A percentile compares a stretch with the other conserved stretches of the same genome.
Evolutionary conservation across 2,329 filamentous ascomycete genomes (phyloP).

Genomic region (Gremmenia infestans): DNA sequence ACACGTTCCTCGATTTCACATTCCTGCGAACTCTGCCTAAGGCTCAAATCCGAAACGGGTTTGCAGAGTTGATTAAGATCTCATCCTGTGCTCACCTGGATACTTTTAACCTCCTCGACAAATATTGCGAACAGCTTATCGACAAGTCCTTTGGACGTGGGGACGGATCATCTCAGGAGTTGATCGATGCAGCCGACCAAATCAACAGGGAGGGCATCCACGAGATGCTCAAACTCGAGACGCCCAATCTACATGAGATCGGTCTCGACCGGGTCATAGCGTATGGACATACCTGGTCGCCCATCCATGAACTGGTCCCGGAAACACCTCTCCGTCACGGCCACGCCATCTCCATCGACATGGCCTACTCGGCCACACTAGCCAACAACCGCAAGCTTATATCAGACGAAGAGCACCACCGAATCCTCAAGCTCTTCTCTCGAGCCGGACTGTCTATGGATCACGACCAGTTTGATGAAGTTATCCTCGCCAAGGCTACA

Average conservation of each 20-base stretch:
- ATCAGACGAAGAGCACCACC: conserved; percentile 52
- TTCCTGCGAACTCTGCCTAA: conserved; percentile 65
- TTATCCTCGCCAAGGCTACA: conserved; percentile 60
- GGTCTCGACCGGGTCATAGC: conserved; percentile 68
- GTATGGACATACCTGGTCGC: conserved; percentile 72
- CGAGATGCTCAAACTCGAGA: conserved; percentile 70
- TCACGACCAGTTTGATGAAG: conserved; percentile 61
- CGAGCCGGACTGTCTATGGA: conserved; percentile 68
- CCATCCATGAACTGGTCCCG: conserved; percentile 65
- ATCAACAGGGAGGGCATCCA: conserved; percentile 66
- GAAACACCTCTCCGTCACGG: conserved; percentile 65
- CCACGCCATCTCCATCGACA: conserved; percentile 70
- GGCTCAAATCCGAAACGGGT: conserved; percentile 67
- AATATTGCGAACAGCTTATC: conserved; percentile 65
- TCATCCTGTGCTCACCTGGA: conserved; percentile 62
- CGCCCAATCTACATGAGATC: conserved; percentile 69
- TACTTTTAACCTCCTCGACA: conserved; percentile 64
- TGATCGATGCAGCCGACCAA: conserved; percentile 56
- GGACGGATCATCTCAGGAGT: conserved; percentile 49
- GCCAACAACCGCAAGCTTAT: conserved; percentile 59
- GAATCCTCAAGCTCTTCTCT: conserved; percentile 63
- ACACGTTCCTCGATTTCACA: conserved; percentile 69
- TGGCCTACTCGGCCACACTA: conserved; percentile 69
- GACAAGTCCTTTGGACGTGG: conserved; percentile 58
- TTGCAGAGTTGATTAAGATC: conserved; percentile 73